Percentiles rank a stretch among this genome's conserved stretches.
phyloP scores from a whole-genome alignment of 306 rosid species.

The Adenanthera pavonina region DNA sequence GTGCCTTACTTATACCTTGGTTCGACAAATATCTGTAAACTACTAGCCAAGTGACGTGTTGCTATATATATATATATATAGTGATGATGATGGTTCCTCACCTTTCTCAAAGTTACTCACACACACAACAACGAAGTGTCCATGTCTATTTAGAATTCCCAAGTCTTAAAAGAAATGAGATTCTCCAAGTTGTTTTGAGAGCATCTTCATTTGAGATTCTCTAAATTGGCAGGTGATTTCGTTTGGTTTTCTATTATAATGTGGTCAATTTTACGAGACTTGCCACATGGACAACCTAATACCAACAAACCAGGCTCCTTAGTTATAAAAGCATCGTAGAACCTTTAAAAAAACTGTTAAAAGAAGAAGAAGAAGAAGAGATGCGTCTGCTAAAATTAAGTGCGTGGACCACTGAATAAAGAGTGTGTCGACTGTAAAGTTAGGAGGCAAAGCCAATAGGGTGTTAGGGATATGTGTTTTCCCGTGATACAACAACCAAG shows the following conservation, averaged over 20 bases:
- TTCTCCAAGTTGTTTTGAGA: background rate
- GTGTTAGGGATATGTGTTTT: conserved; percentile 37
- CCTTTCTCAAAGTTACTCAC: no score
- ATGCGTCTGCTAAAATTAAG: background rate
- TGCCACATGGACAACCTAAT: background rate
- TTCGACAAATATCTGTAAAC: no score
- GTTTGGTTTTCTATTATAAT: background rate
- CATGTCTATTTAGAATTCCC: background rate
- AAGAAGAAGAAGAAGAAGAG: background rate
- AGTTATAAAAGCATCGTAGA: background rate
- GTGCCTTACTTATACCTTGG: background rate
- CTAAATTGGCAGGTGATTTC: background rate
- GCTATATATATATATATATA: no score
- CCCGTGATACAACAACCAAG: conserved; percentile 68
- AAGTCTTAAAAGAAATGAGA: background rate
- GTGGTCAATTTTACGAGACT: no score
- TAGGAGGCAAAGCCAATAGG: conserved; percentile 36
- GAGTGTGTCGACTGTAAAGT: conserved; percentile 34
- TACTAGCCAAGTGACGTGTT: no score
- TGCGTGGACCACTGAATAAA: conserved; percentile 40
- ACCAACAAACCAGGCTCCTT: conserved; percentile 5
- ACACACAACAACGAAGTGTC: no score
- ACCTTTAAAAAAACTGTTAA: background rate
- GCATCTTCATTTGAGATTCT: background rate
- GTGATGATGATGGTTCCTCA: no score